Evolutionary conservation across 768 basidiomycete genomes (phyloP), one percentile per base, ranked within the genome.

Genomic region (Pleurotus giganteus): DNA sequence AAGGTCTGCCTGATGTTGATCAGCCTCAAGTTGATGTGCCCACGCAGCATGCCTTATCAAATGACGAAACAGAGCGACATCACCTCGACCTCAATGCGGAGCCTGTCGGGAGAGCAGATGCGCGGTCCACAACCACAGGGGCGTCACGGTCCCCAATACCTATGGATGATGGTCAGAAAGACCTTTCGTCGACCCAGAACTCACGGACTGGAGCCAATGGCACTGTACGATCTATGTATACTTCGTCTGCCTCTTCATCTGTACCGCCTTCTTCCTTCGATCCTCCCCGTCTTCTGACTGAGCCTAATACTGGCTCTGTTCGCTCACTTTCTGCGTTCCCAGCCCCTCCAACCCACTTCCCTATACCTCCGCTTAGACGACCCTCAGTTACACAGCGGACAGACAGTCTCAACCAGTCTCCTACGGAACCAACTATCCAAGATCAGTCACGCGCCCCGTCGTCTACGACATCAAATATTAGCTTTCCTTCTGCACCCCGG

Each of bases 301-400:
- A 79, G 51, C 64, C 71, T 9, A 70, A 75, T 43, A 74, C 75
- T 7, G 78, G 76, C 32, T 84, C 85, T 24, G 76, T 88, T n/a
- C 77, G 85, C 17, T 85, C 87, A 1, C 71, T 91, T 21, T 87
- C 85, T 28, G 85, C 83, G 0, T 91, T 91, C 66, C 89, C 89
- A 21, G 68, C 78, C 0, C 89, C 89, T 13, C 89, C 89, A 0
- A 82, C 81, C 0, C 87, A 89, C 65, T 81, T 86, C 55, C 88
- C 88, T 11, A 68, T 85, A 12, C 88, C 85, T 31, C 78, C 81
- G 26, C 69, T 65, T 17, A 66, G 67, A 47, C 57, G 59, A 43
- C 61, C 60, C 4, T 66, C 67, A 6, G 60, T 63, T 27, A 63
- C 65, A 5, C 66, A 60, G 39, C 62, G 31, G 1, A 29, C 34